These are phyloP conservation scores for Glycine latifolia DNA, from an alignment of 306 rosid genomes.

Conservation along the genomic window DNA sequence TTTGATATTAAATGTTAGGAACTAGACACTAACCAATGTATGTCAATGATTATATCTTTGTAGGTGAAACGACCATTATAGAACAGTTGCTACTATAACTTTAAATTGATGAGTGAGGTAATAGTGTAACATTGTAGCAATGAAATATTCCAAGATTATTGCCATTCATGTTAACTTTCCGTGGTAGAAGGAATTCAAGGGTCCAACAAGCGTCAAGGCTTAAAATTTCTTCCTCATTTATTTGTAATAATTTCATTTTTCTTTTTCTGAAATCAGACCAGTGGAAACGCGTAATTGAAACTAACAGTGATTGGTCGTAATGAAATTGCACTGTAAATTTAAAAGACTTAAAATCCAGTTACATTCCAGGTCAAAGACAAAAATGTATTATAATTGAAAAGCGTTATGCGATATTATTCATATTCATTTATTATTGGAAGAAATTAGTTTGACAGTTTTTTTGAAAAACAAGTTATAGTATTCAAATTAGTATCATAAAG, in stretches of 20 bases:
- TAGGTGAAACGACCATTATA: slow-evolving; percentile 21
- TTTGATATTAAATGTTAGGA: slow-evolving; percentile 41
- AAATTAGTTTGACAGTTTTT: background rate
- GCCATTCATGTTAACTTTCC: slow-evolving; percentile 23
- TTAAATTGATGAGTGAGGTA: slow-evolving; percentile 14
- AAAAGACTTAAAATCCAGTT: too few species aligned
- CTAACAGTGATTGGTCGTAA: background rate
- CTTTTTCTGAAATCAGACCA: background rate
- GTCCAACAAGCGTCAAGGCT: background rate
- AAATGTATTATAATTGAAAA: background rate
- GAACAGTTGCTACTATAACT: slow-evolving; percentile 6
- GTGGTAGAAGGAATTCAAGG: background rate
- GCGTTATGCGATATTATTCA: too few species aligned
- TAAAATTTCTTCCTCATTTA: background rate
- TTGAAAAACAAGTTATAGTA: too few species aligned
- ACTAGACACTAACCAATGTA: slow-evolving; percentile 39
- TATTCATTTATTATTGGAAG: background rate
- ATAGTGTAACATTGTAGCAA: slow-evolving; percentile 13
- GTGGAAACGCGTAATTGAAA: background rate
- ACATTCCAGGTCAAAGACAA: background rate
- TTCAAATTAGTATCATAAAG: background rate
- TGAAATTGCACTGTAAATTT: too few species aligned
- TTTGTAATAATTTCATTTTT: background rate
- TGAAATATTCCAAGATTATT: slow-evolving; percentile 24
- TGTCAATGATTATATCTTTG: slow-evolving; percentile 2